Evolutionary conservation across 352 stramenopile species (phyloP), one percentile per base, ranked within the genome.

Genomic region (Globisporangium polare): DNA sequence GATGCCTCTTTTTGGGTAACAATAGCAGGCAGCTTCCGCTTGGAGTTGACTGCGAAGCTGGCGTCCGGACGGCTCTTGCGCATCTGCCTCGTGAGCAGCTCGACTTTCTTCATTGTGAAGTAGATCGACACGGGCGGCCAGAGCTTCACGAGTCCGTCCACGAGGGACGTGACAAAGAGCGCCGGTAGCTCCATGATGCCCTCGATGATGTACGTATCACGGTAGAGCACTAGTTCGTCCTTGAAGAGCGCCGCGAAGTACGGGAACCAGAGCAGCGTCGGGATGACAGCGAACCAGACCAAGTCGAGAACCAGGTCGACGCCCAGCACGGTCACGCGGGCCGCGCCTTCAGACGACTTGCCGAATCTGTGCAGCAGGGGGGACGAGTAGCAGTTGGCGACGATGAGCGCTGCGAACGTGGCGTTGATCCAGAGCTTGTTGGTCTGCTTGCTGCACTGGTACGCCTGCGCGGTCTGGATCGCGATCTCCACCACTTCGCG

Each of bases 391-490:
- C 66, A 72, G 52, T 68, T 72, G 60, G 57, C 20, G 4, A 58
- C 42, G 31, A 69, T 66, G n/a, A 72, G 51, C 12, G 33, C 45
- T 1, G 33, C 56, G 22, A 51, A 72, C 12, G 22, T 49, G 2
- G 55, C 8, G 52, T 69, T 72, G n/a, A 72, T 42, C 50, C 46
- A 72, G 29, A 63, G 2, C 39, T 68, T 72, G 33, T 56, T 24
- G 22, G 62, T 66, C 56, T 63, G 62, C 31, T n/a, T 26, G 39
- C 61, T 69, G 13, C 53, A 65, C 13, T 49, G 15, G 39, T 66
- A 72, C 43, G 55, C 66, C 41, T 72, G 66, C 12, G 24, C 31
- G 6, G 62, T 57, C 54, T 73, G 67, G n/a, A 67, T 51, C 47
- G 51, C 35, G 54, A 70, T 62, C 39, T 73, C 62, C 5, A 67